Evolutionary conservation across 257 asterid species (phyloP).

Genomic region (Nicotiana noctiflora): DNA sequence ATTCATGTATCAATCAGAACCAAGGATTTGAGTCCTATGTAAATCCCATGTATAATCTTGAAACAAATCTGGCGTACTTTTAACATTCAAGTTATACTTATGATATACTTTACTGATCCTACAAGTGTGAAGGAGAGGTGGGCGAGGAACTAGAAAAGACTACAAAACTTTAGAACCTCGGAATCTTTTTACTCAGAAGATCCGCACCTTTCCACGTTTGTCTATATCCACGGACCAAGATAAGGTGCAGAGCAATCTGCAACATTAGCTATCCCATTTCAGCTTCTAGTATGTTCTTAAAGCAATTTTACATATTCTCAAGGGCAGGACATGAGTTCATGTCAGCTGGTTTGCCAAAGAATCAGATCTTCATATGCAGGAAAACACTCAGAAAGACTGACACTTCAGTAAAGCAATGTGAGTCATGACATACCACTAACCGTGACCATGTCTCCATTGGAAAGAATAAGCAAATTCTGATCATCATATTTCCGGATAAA

Average conservation of each 20-base stretch:
- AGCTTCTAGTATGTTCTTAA: neutral
- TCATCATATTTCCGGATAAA: constrained; percentile 63
- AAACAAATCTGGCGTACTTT: neutral
- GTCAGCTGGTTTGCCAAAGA: neutral
- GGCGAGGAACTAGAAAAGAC: neutral
- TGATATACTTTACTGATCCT: neutral
- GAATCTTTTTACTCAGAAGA: neutral
- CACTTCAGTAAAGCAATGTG: neutral
- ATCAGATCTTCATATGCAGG: neutral
- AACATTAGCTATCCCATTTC: neutral
- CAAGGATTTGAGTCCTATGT: neutral
- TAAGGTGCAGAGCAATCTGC: neutral
- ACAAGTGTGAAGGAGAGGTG: neutral
- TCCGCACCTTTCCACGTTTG: neutral
- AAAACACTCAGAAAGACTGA: neutral
- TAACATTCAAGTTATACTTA: neutral
- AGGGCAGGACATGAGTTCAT: neutral
- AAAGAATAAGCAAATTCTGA: constrained; percentile 82
- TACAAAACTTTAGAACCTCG: neutral
- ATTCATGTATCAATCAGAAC: too few relatives aligned
- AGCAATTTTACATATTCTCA: neutral
- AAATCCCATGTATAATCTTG: neutral
- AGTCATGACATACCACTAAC: constrained; percentile 47
- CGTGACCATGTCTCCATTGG: constrained; percentile 86
- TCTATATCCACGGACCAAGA: neutral